These are phyloP conservation scores for Colletotrichum sp. DNA, from an alignment of 2,329 filamentous ascomycete species.

Conservation along the genomic window DNA sequence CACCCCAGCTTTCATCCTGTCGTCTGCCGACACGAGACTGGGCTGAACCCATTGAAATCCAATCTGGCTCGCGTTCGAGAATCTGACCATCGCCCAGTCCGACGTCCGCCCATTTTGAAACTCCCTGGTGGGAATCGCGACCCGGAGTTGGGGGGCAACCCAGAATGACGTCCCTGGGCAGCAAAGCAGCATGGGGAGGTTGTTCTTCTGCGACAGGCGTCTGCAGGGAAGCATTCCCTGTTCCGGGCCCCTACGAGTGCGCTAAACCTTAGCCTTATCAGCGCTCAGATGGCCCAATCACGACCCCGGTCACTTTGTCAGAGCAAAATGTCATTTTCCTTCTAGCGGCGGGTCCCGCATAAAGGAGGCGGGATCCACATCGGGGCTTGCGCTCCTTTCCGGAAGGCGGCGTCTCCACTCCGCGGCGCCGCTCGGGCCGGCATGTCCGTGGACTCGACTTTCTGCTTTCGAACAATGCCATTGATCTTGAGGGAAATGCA, in stretches of 20 bases:
- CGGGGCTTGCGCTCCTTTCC: neutral
- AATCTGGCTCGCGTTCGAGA: neutral
- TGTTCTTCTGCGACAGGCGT: neutral
- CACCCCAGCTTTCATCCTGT: neutral
- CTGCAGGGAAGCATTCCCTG: neutral
- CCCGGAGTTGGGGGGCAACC: conserved; percentile 11
- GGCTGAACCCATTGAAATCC: neutral
- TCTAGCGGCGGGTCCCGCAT: neutral
- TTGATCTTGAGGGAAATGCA: neutral
- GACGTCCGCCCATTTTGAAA: conserved; percentile 6
- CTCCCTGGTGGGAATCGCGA: neutral
- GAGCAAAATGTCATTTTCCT: conserved; percentile 15
- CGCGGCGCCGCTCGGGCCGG: neutral
- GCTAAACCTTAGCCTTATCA: conserved; percentile 22
- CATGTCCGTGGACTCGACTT: neutral
- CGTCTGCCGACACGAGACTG: neutral
- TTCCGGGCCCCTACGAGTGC: neutral
- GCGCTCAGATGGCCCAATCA: conserved; percentile 6
- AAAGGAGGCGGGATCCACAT: neutral
- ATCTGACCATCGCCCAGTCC: neutral
- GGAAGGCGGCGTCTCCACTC: neutral
- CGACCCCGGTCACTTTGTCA: conserved; percentile 11
- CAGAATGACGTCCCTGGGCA: neutral
- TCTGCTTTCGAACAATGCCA: neutral
- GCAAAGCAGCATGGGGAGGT: neutral